These are phyloP conservation scores for Mortierella sp. DNA, from an alignment of 371 early-diverging fungal genomes.

Conservation along the genomic window DNA sequence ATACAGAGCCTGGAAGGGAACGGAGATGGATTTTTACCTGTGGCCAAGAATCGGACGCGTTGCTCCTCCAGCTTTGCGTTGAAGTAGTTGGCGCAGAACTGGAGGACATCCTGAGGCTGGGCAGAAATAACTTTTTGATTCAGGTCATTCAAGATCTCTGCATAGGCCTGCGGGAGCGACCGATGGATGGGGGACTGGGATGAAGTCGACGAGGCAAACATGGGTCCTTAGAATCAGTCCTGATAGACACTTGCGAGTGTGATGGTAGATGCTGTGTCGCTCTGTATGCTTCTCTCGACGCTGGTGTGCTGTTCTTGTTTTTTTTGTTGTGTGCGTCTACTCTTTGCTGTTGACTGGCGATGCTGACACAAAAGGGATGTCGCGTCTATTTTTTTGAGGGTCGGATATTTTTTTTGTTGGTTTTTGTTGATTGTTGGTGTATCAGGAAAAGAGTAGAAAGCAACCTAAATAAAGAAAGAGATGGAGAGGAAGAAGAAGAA, in stretches of 20 bases:
- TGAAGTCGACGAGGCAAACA: conserved; percentile 57
- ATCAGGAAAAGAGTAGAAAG: background rate
- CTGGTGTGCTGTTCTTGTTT: background rate
- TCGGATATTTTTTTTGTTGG: background rate
- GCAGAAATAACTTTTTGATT: conserved; percentile 68
- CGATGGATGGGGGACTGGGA: conserved; percentile 56
- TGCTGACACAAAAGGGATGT: conserved; percentile 11
- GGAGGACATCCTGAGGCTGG: conserved; percentile 87
- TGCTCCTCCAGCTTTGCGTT: conserved; percentile 82
- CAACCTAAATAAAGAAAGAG: background rate
- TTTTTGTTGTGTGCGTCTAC: background rate
- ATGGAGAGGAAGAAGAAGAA: background rate
- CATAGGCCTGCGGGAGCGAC: conserved; percentile 62
- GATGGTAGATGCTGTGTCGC: conserved; percentile 6
- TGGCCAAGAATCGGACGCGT: conserved; percentile 63
- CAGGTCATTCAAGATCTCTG: conserved; percentile 72
- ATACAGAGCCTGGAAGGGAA: background rate
- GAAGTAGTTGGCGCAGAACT: conserved; percentile 94
- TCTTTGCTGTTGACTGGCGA: background rate
- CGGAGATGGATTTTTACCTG: conserved; percentile 50
- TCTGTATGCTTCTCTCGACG: background rate
- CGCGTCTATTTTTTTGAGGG: conserved; percentile 9
- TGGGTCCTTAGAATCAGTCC: conserved; percentile 19
- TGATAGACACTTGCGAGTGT: conserved; percentile 6
- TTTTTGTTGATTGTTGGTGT: background rate